Conservation (phyloP, 1,139 yeast genomes). For the Taphrina deformans region DNA sequence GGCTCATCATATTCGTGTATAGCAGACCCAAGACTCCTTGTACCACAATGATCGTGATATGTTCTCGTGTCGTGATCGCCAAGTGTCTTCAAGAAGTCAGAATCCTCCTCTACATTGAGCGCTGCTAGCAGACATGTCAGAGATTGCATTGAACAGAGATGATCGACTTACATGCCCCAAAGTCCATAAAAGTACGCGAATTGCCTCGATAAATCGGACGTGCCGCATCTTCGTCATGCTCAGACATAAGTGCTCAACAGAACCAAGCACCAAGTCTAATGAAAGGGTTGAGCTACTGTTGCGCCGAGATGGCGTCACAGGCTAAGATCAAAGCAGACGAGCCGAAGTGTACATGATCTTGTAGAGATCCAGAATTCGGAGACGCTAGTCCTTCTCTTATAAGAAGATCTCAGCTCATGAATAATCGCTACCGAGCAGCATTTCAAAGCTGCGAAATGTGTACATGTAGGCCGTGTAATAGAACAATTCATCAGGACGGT, state of each 20-base stretch:
- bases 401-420: no score
- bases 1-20: background rate
- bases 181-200: conserved; percentile 8
- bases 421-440: background rate
- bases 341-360: no score
- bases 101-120: background rate
- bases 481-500: no score
- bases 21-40: background rate
- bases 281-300: background rate
- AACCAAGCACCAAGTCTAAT: no score
- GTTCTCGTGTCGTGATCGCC: background rate
- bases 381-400: no score
- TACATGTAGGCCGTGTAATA: no score
- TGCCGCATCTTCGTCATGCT: conserved; percentile 16
- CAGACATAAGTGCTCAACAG: no score
- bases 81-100: background rate
- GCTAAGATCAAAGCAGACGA: background rate
- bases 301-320: background rate
- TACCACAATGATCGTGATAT: background rate
- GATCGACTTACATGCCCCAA: background rate
- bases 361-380: no score
- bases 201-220: conserved; percentile 17
- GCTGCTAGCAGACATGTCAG: background rate
- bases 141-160: background rate
- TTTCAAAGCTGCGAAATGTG: background rate